Evolutionary conservation across 2,329 filamentous ascomycete species (phyloP), one percentile per base, ranked within the genome.

Genomic region (Microascus cirrosus): DNA sequence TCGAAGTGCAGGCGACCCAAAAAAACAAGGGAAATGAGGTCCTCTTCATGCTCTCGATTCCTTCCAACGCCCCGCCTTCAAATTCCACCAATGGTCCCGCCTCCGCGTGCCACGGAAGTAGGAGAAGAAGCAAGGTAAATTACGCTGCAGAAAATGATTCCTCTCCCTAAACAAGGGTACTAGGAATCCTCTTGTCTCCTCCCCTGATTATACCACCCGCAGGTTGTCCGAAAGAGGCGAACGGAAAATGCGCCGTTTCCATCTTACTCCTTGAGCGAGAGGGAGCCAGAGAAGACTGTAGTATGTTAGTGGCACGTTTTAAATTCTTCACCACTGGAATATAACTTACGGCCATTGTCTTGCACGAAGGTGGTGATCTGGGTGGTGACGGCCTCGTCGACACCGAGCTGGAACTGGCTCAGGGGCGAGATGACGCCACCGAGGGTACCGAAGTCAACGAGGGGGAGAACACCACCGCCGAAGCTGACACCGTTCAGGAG

Each of bases 401-500:
- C 57, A 18, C 36, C 55, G 24, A 59, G 54, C 25, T 51, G 63
- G 60, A 71, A 67, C 60, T 66, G 62, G 25, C 61, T 63, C 22
- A 71, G 59, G 57, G 69, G 64, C 25, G 71, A 57, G 10, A 59
- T 50, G 34, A 54, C 25, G 28, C 55, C 36, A 3, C 51, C 39
- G 25, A 57, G 55, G 35, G 22, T 54, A 25, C 59, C 59, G 34
- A 60, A 60, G 59, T 58, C 55, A 18, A 60, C 18, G 25, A 51
- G 20, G 39, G 59, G 59, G 35, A 58, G 24, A 48, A 45, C 28
- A 10, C 51, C 56, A 35, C 59, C 59, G 28, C 32, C 52, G 34
- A 60, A 60, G 61, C 71, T 66, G 28, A 69, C 62, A 48, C 58
- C 54, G 58, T 66, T 65, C 59, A 71, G 65, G 55, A 69, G 61